Base-by-base conservation (phyloP, 129 eudicot species). In the Sambucus nigra region DNA sequence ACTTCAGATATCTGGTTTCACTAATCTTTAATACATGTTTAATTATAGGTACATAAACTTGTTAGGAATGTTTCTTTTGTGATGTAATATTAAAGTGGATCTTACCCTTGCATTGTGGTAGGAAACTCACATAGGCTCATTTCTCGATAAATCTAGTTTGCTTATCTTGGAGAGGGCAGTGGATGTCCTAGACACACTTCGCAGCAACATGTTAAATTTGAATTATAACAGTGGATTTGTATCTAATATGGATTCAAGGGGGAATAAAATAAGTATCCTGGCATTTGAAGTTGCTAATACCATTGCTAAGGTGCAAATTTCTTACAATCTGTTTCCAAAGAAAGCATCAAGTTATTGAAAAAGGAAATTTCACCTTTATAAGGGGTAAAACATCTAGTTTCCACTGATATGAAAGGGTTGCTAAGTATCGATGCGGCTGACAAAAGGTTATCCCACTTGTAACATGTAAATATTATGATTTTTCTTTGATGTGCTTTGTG, bases 221-320 rank as follows among this genome's bases (percentile, higher is more conserved):
- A 88, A 83, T 49, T 52, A 75, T 4, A 57, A 63, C 35, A 73
- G 95, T 65, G 99, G 95, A 39, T 91, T 91, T 64, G 73, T 75
- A 55, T 73, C 86, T 9, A 92, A 92, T 47, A 67, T 79, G 74
- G 69, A 76, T 57, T 75, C 76, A 41, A 76, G 88, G 48, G 94
- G 94, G 49, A 81, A 74, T 50, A 81, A 71, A 75, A 67, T 91
- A 64, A 49, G 72, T 16, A 85, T 91, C 49, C 66, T 91, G 68
- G 88, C 98, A 51, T 91, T 91, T 77, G 98, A 91, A 73, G 95
- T 91, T 31, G 95, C 98, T 21, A 91, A 91, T 68, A 91, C 98
- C 28, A 91, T 91, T 39, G 84, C 81, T 33, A 78, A 53, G 98
- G 98, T 20, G 74, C 84, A 31, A 91, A 70, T 67, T 72, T 91